Evolutionary conservation across 1,284 basidiomycete species (phyloP).

Genomic region (Athelia sp.): DNA sequence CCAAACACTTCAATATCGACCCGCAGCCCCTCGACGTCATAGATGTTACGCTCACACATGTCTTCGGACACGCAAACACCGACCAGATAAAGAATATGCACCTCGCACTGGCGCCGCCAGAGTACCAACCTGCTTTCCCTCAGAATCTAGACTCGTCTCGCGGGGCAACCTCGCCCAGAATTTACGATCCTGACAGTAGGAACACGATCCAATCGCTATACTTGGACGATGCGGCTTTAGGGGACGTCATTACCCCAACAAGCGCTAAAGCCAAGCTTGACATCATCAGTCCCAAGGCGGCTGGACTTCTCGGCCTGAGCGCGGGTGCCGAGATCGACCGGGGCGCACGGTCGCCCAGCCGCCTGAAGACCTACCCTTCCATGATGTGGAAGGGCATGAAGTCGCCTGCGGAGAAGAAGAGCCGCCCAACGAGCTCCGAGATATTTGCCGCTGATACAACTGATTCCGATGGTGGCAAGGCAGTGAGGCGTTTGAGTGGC

Average conservation of each 20-base stretch:
- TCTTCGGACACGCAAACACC: constrained; percentile 42
- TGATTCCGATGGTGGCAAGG: constrained; percentile 1
- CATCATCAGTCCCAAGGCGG: constrained; percentile 35
- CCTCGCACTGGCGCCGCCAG: constrained; percentile 50
- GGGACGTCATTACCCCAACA: not conserved
- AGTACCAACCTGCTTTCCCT: no score
- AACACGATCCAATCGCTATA: not conserved
- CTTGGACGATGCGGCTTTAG: not conserved
- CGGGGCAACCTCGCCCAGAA: not conserved
- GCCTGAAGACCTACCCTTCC: not conserved
- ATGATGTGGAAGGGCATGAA: constrained; percentile 1
- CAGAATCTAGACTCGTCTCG: not conserved
- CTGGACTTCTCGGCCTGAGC: constrained; percentile 35
- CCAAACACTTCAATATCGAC: constrained; percentile 40
- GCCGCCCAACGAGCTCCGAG: not conserved
- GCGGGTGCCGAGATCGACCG: constrained; percentile 18
- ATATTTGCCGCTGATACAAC: not conserved
- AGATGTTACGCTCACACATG: constrained; percentile 31
- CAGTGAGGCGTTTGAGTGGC: no score
- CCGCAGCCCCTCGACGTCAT: constrained; percentile 43
- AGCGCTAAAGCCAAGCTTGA: not conserved
- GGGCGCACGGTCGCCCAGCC: not conserved
- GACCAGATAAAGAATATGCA: constrained; percentile 38
- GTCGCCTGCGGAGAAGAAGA: not conserved
- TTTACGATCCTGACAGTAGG: not conserved